phyloP scores from a whole-genome alignment of 176 grass and related monocot genomes.

The Saccharum officinarum region DNA sequence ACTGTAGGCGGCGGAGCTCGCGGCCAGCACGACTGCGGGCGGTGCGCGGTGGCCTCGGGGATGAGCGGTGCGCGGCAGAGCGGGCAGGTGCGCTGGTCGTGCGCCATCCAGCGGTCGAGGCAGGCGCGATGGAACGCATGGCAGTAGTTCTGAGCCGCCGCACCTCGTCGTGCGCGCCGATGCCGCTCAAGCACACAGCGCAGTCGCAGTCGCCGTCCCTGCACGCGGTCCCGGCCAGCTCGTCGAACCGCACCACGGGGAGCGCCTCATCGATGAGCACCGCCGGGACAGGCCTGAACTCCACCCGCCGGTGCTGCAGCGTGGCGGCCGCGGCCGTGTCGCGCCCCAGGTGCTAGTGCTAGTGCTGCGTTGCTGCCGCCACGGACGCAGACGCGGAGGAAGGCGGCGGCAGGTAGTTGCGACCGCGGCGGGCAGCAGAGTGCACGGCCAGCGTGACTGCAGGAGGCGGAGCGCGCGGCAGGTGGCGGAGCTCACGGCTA shows the following conservation, averaged over 20 bases:
- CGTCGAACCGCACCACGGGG: conserved; percentile 70
- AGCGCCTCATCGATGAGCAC: conserved; percentile 58
- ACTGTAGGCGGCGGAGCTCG: too few relatives aligned
- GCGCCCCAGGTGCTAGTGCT: too few relatives aligned
- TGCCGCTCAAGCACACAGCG: conserved; percentile 70
- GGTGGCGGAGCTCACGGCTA: too few relatives aligned
- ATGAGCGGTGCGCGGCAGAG: conserved; percentile 79
- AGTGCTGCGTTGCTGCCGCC: background rate
- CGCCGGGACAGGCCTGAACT: conserved; percentile 39
- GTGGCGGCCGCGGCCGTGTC: background rate
- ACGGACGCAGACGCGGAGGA: too few relatives aligned
- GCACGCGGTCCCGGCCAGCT: conserved; percentile 41
- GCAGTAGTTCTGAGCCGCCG: conserved; percentile 65
- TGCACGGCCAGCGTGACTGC: too few relatives aligned
- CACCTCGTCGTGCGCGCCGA: conserved; percentile 74
- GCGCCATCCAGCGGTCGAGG: conserved; percentile 85
- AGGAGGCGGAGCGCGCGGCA: too few relatives aligned
- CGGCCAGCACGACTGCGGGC: too few relatives aligned
- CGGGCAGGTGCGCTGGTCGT: conserved; percentile 67
- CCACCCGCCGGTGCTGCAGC: conserved; percentile 41
- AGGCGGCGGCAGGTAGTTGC: background rate
- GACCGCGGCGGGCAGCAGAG: too few relatives aligned
- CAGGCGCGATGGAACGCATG: conserved; percentile 90
- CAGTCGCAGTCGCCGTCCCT: conserved; percentile 39
- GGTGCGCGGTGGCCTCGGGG: conserved; percentile 16